These are phyloP conservation scores for Smallanthus sonchifolius DNA, from an alignment of 129 eudicot genomes.

Conservation along the genomic window DNA sequence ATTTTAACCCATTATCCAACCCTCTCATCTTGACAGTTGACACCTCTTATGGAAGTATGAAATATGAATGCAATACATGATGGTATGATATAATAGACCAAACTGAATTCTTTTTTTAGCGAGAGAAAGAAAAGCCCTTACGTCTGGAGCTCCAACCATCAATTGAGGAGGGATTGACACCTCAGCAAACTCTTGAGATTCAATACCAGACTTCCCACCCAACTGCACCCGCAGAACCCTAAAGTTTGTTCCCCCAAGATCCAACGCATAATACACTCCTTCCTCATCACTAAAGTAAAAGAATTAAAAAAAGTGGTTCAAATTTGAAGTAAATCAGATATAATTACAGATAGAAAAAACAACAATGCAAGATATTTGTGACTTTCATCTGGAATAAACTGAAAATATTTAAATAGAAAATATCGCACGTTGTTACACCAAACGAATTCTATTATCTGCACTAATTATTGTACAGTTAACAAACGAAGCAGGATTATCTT, in stretches of 20 bases:
- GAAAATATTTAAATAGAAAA: background rate
- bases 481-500: background rate
- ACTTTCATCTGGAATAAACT: background rate
- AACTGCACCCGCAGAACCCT: conserved; percentile 81
- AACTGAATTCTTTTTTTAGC: background rate
- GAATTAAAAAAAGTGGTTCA: background rate
- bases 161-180: conserved; percentile 74
- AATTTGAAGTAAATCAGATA: background rate
- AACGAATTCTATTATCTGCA: background rate
- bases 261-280: conserved; percentile 88
- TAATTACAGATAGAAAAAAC: background rate
- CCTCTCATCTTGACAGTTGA: background rate
- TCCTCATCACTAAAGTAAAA: conserved; percentile 56
- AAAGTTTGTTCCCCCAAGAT: conserved; percentile 97
- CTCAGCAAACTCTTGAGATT: conserved; percentile 73
- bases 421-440: background rate
- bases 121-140: conserved; percentile 35
- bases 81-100: background rate
- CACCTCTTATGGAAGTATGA: background rate
- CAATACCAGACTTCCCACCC: conserved; percentile 59
- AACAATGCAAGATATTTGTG: background rate
- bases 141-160: conserved; percentile 83
- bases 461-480: background rate
- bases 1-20: background rate
- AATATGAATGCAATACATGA: background rate